These are phyloP conservation scores for Pythium pyrilobum DNA, from an alignment of 352 stramenopile genomes.

Conservation along the genomic window DNA sequence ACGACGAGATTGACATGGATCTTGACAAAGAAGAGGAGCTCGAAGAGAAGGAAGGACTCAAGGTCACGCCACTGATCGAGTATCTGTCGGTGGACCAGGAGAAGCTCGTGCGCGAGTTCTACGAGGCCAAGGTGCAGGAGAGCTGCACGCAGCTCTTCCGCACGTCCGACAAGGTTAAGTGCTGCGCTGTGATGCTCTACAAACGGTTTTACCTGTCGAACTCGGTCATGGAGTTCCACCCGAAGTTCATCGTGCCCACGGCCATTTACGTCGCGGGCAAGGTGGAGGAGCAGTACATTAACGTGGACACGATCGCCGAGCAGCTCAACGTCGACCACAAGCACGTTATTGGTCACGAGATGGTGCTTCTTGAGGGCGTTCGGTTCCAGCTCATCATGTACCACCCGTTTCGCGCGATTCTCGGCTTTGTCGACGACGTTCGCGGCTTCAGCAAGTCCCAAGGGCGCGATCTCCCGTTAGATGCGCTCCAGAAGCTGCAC, in stretches of 20 bases:
- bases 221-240: constrained; percentile 87
- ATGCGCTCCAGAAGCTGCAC: constrained; percentile 74
- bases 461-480: constrained; percentile 50
- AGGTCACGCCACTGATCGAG: constrained; percentile 48
- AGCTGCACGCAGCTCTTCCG: constrained; percentile 83
- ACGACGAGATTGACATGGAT: constrained; percentile 59
- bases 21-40: constrained; percentile 32
- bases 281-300: constrained; percentile 89
- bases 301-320: constrained; percentile 77
- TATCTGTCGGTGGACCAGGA: constrained; percentile 65
- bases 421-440: constrained; percentile 85
- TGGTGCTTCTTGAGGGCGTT: constrained; percentile 81
- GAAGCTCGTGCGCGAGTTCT: constrained; percentile 55
- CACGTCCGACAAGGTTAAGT: constrained; percentile 86
- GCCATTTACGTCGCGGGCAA: constrained; percentile 87
- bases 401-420: constrained; percentile 73
- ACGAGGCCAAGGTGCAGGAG: constrained; percentile 79
- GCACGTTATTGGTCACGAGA: constrained; percentile 85
- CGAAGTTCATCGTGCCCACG: constrained; percentile 80
- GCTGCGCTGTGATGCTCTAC: constrained; percentile 77
- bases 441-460: constrained; percentile 62
- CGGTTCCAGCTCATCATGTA: constrained; percentile 90
- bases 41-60: constrained; percentile 47
- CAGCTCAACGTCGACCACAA: constrained; percentile 82
- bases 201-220: constrained; percentile 89